A percentile compares a stretch with the other conserved stretches of the same genome.
Evolutionary conservation across 768 basidiomycete species (phyloP).

Genomic region (Cystofilobasidium capitatum): DNA sequence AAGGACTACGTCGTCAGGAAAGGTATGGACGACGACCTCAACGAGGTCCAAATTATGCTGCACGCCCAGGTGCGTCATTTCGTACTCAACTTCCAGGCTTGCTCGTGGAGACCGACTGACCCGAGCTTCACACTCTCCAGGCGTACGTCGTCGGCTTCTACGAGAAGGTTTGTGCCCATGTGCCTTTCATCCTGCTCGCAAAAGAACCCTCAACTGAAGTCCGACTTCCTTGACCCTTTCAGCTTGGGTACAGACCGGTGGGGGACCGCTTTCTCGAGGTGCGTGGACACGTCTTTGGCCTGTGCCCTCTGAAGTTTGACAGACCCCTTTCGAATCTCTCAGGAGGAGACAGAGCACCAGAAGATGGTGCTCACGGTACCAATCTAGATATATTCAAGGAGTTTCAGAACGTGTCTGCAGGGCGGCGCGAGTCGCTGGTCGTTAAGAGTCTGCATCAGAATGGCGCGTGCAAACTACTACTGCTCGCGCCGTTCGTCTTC

Average conservation of each 20-base stretch:
- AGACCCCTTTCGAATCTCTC: not conserved
- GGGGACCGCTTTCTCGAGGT: conserved; percentile 22
- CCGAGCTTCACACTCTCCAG: not conserved
- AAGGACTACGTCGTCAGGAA: conserved; percentile 53
- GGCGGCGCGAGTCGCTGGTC: too few species aligned
- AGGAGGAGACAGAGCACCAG: conserved; percentile 26
- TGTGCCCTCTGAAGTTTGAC: not conserved
- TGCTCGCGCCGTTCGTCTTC: not conserved
- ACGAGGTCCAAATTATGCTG: conserved; percentile 16
- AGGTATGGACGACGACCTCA: conserved; percentile 29
- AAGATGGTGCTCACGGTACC: conserved; percentile 21
- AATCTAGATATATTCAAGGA: not conserved
- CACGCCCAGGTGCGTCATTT: conserved; percentile 11
- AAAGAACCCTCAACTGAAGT: not conserved
- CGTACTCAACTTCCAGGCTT: too few species aligned
- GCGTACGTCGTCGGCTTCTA: conserved; percentile 21
- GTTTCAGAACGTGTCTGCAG: too few species aligned
- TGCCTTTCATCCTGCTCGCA: not conserved
- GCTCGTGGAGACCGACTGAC: not conserved
- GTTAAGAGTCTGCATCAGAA: too few species aligned
- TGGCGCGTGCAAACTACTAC: too few species aligned
- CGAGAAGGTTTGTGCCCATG: conserved; percentile 5
- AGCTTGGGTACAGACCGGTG: conserved; percentile 15
- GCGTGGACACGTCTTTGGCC: not conserved
- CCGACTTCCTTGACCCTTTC: not conserved